These are phyloP conservation scores for Toxoplasma gondii DNA, from an alignment of 169 alveolate genomes.

Conservation along the genomic window DNA sequence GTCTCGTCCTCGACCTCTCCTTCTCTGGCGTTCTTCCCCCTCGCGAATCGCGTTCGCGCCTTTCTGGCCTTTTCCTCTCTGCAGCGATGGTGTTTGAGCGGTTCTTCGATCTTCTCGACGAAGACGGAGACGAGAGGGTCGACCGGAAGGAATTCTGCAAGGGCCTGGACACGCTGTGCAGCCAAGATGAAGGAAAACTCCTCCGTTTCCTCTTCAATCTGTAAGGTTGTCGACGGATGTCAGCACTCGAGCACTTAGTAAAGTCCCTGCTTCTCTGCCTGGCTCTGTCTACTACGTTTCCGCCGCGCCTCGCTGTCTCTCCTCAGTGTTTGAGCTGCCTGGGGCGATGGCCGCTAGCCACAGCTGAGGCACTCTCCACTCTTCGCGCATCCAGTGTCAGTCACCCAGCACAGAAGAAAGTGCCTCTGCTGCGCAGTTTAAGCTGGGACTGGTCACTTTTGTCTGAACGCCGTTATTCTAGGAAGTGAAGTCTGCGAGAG, in stretches of 20 bases:
- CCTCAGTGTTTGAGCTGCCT: too few relatives aligned
- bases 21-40: neutral
- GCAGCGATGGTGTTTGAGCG: constrained; percentile 49
- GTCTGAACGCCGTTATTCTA: too few relatives aligned
- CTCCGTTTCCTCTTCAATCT: constrained; percentile 54
- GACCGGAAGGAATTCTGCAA: constrained; percentile 33
- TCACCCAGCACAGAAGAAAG: too few relatives aligned
- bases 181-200: neutral
- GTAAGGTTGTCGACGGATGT: constrained; percentile 11
- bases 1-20: neutral
- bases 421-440: too few relatives aligned
- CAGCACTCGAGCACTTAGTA: neutral
- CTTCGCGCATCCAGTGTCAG: too few relatives aligned
- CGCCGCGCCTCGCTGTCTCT: too few relatives aligned
- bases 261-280: too few relatives aligned
- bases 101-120: constrained; percentile 38
- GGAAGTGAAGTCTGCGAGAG: too few relatives aligned
- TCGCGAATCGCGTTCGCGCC: neutral
- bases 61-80: neutral
- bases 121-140: constrained; percentile 36
- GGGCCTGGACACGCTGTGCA: constrained; percentile 34
- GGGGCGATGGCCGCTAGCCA: too few relatives aligned
- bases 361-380: too few relatives aligned
- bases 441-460: too few relatives aligned
- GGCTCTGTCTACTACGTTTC: too few relatives aligned